These are phyloP conservation scores for Pichia manshurica DNA, from an alignment of 805 yeast species.

Conservation along the genomic window DNA sequence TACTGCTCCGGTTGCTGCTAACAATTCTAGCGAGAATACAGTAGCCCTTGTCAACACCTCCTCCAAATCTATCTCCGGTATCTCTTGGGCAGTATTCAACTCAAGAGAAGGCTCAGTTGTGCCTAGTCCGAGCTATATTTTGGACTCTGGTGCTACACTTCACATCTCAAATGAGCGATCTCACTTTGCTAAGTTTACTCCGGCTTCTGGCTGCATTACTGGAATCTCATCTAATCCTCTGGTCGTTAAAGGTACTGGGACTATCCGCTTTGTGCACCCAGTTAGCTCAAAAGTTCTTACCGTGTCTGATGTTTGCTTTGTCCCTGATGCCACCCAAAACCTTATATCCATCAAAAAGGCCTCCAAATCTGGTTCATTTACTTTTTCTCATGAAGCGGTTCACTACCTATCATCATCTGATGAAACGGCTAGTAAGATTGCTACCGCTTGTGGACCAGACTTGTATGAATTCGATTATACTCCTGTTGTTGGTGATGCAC, in stretches of 20 bases:
- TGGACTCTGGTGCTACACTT: constrained; percentile 2
- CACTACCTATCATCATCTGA: not conserved
- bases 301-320: not conserved
- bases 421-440: not conserved
- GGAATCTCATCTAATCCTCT: constrained; percentile 1
- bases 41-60: too few species aligned
- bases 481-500: not conserved
- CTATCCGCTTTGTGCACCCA: not conserved
- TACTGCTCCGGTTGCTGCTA: not conserved
- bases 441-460: not conserved
- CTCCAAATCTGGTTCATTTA: not conserved
- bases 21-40: not conserved
- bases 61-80: not conserved
- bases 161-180: not conserved
- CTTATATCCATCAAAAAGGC: not conserved
- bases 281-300: not conserved
- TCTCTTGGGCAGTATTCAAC: not conserved
- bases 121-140: not conserved
- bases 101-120: too few species aligned
- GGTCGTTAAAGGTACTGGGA: constrained; percentile 1
- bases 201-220: constrained; percentile 1
- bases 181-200: constrained; percentile 1
- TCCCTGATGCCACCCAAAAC: not conserved
- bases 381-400: not conserved
- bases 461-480: not conserved